phyloP scores from a whole-genome alignment of 257 asterid species.

The Ligustrum vulgare region DNA sequence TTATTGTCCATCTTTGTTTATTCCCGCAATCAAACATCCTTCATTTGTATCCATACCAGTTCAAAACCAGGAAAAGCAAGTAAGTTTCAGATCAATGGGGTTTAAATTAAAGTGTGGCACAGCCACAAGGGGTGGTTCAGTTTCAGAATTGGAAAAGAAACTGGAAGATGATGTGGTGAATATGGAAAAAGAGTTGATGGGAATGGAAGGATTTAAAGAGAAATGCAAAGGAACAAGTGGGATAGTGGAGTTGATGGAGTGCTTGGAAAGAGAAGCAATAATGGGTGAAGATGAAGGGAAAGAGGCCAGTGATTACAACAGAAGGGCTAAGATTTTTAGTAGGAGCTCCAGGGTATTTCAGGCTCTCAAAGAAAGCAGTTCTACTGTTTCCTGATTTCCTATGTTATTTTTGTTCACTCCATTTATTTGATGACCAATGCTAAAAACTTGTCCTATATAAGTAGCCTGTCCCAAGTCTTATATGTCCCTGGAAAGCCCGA shows the following conservation, averaged over 20 bases:
- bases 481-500: too few relatives aligned
- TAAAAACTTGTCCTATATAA: too few relatives aligned
- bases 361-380: slow-evolving; percentile 49
- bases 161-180: slow-evolving; percentile 22
- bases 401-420: too few relatives aligned
- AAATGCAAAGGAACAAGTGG: slow-evolving; percentile 45
- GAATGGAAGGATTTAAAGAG: slow-evolving; percentile 28
- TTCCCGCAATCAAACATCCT: slow-evolving; percentile 12
- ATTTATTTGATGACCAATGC: too few relatives aligned
- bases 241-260: slow-evolving; percentile 62
- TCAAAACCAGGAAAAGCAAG: background rate
- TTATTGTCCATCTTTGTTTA: background rate
- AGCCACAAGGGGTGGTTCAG: slow-evolving; percentile 26
- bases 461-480: too few relatives aligned
- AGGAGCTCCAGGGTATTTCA: slow-evolving; percentile 64
- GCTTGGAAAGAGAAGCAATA: slow-evolving; percentile 81
- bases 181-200: slow-evolving; percentile 40
- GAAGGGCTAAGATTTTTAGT: slow-evolving; percentile 70
- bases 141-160: slow-evolving; percentile 21
- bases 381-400: background rate
- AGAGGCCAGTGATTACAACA: slow-evolving; percentile 62
- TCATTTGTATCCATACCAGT: background rate
- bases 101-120: slow-evolving; percentile 31
- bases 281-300: slow-evolving; percentile 82
- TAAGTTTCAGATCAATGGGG: background rate